Evolutionary conservation across 257 asterid genomes (phyloP).

Genomic region (Solanum bulbocastanum): DNA sequence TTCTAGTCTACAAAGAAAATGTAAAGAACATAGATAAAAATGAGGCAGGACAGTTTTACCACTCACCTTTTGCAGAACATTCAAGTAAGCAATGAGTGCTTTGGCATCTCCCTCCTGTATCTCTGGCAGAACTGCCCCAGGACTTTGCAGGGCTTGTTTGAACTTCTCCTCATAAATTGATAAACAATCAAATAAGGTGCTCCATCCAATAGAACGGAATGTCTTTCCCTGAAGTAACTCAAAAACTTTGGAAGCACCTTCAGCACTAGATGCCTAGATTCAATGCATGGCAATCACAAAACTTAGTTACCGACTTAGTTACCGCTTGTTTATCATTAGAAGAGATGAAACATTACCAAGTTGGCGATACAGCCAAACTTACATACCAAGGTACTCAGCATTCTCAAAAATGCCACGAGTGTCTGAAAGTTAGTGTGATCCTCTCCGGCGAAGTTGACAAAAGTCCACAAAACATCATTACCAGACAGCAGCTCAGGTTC

Average conservation of each 20-base stretch:
- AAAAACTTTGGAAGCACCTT: constrained; percentile 88
- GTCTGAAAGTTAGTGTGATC: constrained; percentile 86
- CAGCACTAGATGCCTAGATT: constrained; percentile 67
- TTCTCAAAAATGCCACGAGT: constrained; percentile 84
- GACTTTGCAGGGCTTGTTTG: constrained; percentile 70
- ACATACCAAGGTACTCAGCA: constrained; percentile 90
- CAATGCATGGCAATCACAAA: constrained; percentile 24
- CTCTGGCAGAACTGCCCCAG: constrained; percentile 71
- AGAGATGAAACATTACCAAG: not conserved
- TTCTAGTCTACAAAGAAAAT: not conserved
- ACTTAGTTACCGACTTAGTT: not conserved
- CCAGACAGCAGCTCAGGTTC: constrained; percentile 87
- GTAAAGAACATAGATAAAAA: not conserved
- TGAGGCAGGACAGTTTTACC: not conserved
- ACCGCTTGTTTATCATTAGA: not conserved
- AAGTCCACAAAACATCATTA: constrained; percentile 93
- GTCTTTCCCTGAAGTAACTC: constrained; percentile 88
- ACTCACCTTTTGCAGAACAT: constrained; percentile 70
- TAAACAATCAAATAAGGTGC: constrained; percentile 73
- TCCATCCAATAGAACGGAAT: constrained; percentile 88
- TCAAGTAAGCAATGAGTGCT: constrained; percentile 90
- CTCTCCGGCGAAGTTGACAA: constrained; percentile 95
- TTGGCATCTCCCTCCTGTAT: constrained; percentile 96
- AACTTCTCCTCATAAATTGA: constrained; percentile 85
- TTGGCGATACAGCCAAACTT: not conserved